Evolutionary conservation across 306 rosid species (phyloP).

Genomic region (Cicer arietinum): DNA sequence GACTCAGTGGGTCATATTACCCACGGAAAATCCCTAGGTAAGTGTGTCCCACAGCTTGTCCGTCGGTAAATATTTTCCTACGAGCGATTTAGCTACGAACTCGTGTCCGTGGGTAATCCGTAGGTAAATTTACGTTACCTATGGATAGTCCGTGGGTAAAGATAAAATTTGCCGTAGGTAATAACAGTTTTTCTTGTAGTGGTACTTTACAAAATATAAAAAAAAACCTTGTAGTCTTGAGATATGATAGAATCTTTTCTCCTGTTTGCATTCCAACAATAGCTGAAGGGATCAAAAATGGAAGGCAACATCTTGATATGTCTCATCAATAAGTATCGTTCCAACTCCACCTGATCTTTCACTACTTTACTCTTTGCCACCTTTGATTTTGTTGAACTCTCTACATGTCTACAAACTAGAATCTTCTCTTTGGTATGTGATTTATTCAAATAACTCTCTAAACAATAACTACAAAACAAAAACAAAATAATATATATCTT

Average conservation of each 20-base stretch:
- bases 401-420: slow-evolving; percentile 74
- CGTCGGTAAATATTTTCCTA: too few species aligned
- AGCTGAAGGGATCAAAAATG: slow-evolving; percentile 79
- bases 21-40: too few species aligned
- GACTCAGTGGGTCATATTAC: too few species aligned
- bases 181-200: too few species aligned
- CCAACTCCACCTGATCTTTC: slow-evolving; percentile 78
- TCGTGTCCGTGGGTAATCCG: too few species aligned
- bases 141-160: too few species aligned
- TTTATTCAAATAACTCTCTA: slow-evolving; percentile 79
- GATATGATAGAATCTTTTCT: slow-evolving; percentile 55
- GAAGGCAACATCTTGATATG: slow-evolving; percentile 72
- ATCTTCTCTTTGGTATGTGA: slow-evolving; percentile 83
- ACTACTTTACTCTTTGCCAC: slow-evolving; percentile 70
- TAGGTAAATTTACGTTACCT: too few species aligned
- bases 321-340: slow-evolving; percentile 77
- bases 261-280: slow-evolving; percentile 68
- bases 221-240: slow-evolving; percentile 62
- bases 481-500: slow-evolving; percentile 28
- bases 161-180: too few species aligned
- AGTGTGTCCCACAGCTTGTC: too few species aligned
- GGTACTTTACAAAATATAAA: slow-evolving; percentile 14
- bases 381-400: slow-evolving; percentile 76
- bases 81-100: too few species aligned
- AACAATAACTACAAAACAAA: slow-evolving; percentile 65